These are phyloP conservation scores for Sporothrix humicola DNA, from an alignment of 2,329 filamentous ascomycete genomes.

Conservation along the genomic window DNA sequence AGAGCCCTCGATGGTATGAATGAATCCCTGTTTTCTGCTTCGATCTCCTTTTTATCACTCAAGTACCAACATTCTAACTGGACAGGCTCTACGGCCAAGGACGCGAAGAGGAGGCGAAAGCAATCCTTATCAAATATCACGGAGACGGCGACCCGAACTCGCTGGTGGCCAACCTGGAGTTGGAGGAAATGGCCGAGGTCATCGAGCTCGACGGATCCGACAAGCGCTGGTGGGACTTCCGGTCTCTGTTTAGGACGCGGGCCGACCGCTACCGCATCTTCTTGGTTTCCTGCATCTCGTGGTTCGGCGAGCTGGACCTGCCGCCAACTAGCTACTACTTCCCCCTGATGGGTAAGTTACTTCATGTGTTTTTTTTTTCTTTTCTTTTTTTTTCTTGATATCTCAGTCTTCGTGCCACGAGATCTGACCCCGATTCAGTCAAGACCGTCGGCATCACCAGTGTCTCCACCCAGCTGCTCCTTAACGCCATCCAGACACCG, in stretches of 20 bases:
- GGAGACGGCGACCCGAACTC: conserved; percentile 29
- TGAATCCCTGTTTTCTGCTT: not conserved
- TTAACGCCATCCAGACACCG: conserved; percentile 26
- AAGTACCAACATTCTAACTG: not conserved
- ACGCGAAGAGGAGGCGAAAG: conserved; percentile 19
- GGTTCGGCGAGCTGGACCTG: conserved; percentile 32
- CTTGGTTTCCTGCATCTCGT: conserved; percentile 30
- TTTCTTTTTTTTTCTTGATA: not conserved
- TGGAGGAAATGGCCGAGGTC: conserved; percentile 30
- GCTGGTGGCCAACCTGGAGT: conserved; percentile 25
- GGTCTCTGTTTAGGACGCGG: conserved; percentile 23
- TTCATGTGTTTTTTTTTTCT: too few species aligned
- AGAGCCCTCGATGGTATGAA: conserved; percentile 17
- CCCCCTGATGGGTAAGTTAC: conserved; percentile 23
- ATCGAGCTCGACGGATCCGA: conserved; percentile 30
- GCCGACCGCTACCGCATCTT: conserved; percentile 27
- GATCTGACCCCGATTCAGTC: not conserved
- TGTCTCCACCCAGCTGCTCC: not conserved
- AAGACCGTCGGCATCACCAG: conserved; percentile 30
- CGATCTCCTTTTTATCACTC: not conserved
- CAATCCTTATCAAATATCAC: conserved; percentile 32
- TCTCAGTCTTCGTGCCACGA: too few species aligned
- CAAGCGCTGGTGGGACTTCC: conserved; percentile 32
- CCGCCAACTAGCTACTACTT: conserved; percentile 32
- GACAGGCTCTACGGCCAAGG: conserved; percentile 28